Percentiles rank a stretch among this genome's conserved stretches.
Evolutionary conservation across 371 early-diverging fungal species (phyloP).

Genomic region (Lichtheimia hyalospora): DNA sequence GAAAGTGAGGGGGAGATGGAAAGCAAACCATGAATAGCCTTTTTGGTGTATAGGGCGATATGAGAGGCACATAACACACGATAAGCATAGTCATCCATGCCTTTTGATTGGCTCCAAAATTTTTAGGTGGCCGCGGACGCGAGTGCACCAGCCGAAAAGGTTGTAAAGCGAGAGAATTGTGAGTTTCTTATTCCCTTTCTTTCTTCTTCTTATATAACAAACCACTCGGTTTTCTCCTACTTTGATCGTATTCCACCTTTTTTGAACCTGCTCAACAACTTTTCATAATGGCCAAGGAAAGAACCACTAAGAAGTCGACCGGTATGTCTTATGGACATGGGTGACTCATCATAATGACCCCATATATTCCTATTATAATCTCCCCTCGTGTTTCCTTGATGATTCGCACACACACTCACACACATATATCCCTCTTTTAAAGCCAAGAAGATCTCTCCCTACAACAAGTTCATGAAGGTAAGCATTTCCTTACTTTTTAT

Average conservation of each 20-base stretch:
- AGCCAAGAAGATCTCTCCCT: constrained; percentile 47
- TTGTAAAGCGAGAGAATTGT: not conserved
- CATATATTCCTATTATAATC: too few species aligned
- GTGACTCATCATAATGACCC: too few species aligned
- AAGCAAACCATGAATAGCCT: not conserved
- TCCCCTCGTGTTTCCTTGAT: constrained; percentile 1
- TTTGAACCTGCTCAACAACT: constrained; percentile 13
- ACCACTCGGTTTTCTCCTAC: constrained; percentile 12
- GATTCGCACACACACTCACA: too few species aligned
- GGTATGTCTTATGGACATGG: not conserved
- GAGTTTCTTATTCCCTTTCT: constrained; percentile 1
- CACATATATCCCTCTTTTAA: not conserved
- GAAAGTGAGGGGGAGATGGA: constrained; percentile 1
- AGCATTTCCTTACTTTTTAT: not conserved
- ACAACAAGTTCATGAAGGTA: constrained; percentile 73
- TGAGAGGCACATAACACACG: too few species aligned
- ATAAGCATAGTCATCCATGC: not conserved
- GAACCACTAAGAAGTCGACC: constrained; percentile 19
- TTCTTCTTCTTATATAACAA: constrained; percentile 19
- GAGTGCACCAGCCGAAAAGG: constrained; percentile 1
- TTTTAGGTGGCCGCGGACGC: constrained; percentile 4
- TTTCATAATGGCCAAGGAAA: constrained; percentile 32
- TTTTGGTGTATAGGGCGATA: too few species aligned
- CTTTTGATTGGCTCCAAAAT: constrained; percentile 1
- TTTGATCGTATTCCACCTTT: not conserved